Evolutionary conservation across 2,329 filamentous ascomycete species (phyloP).

Genomic region (Elsinoe fawcettii): DNA sequence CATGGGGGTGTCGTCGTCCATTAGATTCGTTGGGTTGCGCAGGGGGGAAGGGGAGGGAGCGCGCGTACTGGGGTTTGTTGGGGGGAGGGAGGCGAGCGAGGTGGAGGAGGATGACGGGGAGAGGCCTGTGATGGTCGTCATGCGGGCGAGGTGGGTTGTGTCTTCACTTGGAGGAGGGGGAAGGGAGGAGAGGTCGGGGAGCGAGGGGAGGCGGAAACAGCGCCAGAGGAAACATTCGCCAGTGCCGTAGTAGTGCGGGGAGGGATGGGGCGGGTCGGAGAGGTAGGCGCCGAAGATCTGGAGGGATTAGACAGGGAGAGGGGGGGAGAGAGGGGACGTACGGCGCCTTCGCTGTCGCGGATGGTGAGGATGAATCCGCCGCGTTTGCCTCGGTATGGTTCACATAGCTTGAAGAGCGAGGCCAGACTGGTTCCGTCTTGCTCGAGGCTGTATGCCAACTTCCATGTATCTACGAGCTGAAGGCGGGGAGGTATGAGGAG

Average conservation of each 20-base stretch:
- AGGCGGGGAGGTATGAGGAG: constrained; percentile 79
- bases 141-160: constrained; percentile 53
- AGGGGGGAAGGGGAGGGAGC: neutral
- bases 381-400: constrained; percentile 56
- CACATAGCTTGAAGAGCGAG: constrained; percentile 77
- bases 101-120: constrained; percentile 24
- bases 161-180: constrained; percentile 64
- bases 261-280: constrained; percentile 75
- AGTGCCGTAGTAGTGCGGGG: constrained; percentile 83
- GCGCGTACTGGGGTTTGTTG: neutral
- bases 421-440: constrained; percentile 81
- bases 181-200: constrained; percentile 47
- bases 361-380: constrained; percentile 88
- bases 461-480: constrained; percentile 82
- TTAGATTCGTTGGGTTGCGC: neutral
- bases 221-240: constrained; percentile 94
- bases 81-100: constrained; percentile 23
- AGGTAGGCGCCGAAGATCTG: constrained; percentile 85
- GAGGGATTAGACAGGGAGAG: constrained; percentile 14
- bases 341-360: constrained; percentile 64
- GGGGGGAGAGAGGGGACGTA: constrained; percentile 38
- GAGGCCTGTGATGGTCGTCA: constrained; percentile 48
- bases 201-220: constrained; percentile 56
- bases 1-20: constrained; percentile 11
- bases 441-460: constrained; percentile 78